Evolutionary conservation across 2,329 filamentous ascomycete genomes (phyloP), one percentile per base, ranked within the genome.

Genomic region (Didymella pomorum): DNA sequence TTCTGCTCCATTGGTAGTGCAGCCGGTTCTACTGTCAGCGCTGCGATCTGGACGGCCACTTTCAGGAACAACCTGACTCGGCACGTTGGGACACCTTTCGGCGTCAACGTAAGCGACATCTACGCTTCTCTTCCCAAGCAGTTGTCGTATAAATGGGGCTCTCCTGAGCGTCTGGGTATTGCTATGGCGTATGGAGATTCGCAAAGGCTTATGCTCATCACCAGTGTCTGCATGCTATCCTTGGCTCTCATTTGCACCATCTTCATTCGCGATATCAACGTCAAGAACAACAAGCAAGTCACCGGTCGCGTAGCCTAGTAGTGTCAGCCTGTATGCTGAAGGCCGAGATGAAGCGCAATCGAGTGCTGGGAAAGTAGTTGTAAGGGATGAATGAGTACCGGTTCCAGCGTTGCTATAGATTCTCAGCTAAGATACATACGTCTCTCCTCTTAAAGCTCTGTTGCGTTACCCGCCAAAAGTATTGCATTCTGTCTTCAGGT

Each of bases 1-100:
- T 84, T 86, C 42, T 81, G 83, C 64, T 83, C 82, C 58, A 82
- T 89, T 58, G 88, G 74, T 35, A 68, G 67, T 31, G 70, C 73
- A 1, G 66, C 70, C 16, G 72, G 73, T n/a, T 65, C 58, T 12
- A 82, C 86, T 2, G 81, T 89, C 37, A 83, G 86, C 0, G 82
- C 82, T 0, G 86, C 87, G 4, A 84, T 90, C 61, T 90, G 87
- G 86, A 85, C 83, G 0, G 79, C 81, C 51, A 82, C 82, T 1
- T 83, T 89, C 63, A 81, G 80, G 10, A 71, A 79, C 16, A 81
- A 81, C 14, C 77, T 88, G n/a, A 64, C 58, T 14, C 62, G 59
- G 33, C 47, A 63, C 9, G 78, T 88, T 0, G 85, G 85, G 18
- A 50, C 31, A 9, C 39, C 39, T 25, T 42, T 23, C 21, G 56